phyloP scores from a whole-genome alignment of 2,329 filamentous ascomycete genomes.

The Bipolaris bicolor region DNA sequence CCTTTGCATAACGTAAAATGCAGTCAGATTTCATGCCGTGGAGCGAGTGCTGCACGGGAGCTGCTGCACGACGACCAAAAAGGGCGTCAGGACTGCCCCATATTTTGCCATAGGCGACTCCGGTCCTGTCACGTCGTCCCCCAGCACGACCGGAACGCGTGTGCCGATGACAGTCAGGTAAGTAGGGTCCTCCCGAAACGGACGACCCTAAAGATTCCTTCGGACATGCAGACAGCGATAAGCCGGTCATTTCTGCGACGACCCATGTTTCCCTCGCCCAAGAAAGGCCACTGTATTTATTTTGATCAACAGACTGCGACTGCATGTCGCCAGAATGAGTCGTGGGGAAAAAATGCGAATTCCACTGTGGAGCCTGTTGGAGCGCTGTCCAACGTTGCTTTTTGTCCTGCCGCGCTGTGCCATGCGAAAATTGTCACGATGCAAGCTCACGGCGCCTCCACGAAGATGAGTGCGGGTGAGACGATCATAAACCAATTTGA shows the following conservation, averaged over 20 bases:
- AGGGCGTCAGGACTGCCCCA: neutral
- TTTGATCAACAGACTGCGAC: conserved; percentile 16
- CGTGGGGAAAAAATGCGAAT: neutral
- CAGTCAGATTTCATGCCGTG: neutral
- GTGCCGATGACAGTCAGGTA: conserved; percentile 4
- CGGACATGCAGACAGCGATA: neutral
- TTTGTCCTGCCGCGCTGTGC: conserved; percentile 7
- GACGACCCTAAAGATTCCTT: conserved; percentile 5
- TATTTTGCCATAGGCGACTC: neutral
- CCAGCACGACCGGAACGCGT: conserved; percentile 16
- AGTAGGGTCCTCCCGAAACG: conserved; percentile 7
- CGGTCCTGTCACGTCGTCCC: conserved; percentile 5
- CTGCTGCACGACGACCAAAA: neutral
- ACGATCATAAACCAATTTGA: conserved; percentile 14
- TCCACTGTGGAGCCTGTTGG: conserved; percentile 15
- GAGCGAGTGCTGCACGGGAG: neutral
- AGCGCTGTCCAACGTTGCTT: conserved; percentile 11
- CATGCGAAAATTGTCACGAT: conserved; percentile 6
- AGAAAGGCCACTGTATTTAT: conserved; percentile 12
- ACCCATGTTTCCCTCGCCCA: conserved; percentile 3
- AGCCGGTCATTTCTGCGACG: conserved; percentile 5
- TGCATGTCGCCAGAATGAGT: conserved; percentile 13
- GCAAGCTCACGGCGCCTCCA: conserved; percentile 2
- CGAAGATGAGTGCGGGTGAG: conserved; percentile 7
- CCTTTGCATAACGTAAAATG: neutral